These are phyloP conservation scores for Tricholoma terreum DNA, from an alignment of 768 basidiomycete species.

Conservation along the genomic window DNA sequence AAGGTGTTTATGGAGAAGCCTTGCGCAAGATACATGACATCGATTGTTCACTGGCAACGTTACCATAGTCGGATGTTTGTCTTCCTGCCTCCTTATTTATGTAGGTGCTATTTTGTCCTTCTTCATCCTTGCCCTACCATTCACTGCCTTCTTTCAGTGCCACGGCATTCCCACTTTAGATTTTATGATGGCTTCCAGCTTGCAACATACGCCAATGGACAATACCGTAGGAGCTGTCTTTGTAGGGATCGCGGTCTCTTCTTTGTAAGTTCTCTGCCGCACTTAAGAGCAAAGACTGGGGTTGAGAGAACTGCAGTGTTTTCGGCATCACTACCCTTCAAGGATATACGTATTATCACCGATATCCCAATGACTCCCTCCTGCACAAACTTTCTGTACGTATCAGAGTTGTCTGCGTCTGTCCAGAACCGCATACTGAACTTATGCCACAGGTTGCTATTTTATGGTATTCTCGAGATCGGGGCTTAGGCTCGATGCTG, in stretches of 20 bases:
- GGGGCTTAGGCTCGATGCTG: background rate
- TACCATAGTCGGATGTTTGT: background rate
- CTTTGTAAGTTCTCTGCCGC: conserved; percentile 29
- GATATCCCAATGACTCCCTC: conserved; percentile 32
- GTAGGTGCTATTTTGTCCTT: conserved; percentile 1
- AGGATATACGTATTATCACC: conserved; percentile 38
- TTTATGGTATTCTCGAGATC: conserved; percentile 28
- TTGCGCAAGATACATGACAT: background rate
- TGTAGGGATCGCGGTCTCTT: conserved; percentile 32
- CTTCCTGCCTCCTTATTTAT: background rate
- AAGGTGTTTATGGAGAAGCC: background rate
- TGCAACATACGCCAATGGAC: conserved; percentile 30
- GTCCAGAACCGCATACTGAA: background rate
- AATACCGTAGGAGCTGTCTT: conserved; percentile 39
- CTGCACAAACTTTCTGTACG: conserved; percentile 36
- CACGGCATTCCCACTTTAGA: background rate
- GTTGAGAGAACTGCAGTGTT: conserved; percentile 23
- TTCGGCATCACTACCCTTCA: conserved; percentile 40
- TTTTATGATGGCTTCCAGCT: conserved; percentile 15
- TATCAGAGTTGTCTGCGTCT: background rate
- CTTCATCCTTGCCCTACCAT: background rate
- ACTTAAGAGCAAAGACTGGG: background rate
- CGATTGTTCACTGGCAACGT: no score
- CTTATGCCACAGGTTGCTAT: conserved; percentile 24
- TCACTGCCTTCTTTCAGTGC: background rate